Conservation (phyloP, 2,329 filamentous ascomycete species). For the Scytalidium sp. region DNA sequence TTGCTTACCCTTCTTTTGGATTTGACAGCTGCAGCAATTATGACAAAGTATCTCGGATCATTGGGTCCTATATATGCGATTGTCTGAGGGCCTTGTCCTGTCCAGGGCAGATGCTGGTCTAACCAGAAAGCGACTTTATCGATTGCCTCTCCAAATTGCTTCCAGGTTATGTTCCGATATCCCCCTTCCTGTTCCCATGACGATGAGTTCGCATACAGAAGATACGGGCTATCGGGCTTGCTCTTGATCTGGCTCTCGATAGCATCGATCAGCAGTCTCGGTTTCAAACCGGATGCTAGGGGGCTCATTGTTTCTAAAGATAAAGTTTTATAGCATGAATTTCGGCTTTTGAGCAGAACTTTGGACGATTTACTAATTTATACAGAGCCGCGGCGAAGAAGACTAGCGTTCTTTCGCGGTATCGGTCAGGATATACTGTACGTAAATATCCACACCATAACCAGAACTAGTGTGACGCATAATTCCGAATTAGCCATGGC, state of each 20-base stretch:
- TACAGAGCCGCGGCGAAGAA: no score
- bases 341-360: no score
- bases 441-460: no score
- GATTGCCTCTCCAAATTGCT: neutral
- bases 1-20: neutral
- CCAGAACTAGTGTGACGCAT: no score
- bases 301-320: no score
- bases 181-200: neutral
- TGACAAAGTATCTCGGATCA: neutral
- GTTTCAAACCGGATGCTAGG: no score
- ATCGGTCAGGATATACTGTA: no score
- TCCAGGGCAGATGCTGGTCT: neutral
- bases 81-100: neutral
- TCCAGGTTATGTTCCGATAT: neutral
- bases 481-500: no score
- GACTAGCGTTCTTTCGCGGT: no score
- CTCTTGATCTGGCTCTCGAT: neutral
- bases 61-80: neutral
- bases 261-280: neutral
- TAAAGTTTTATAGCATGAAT: no score
- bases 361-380: no score
- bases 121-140: slow-evolving; percentile 2
- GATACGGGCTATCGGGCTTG: neutral
- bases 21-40: neutral
- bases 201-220: neutral